These are phyloP conservation scores for Eucalyptus rudis DNA, from an alignment of 345 rosid genomes.

Conservation along the genomic window DNA sequence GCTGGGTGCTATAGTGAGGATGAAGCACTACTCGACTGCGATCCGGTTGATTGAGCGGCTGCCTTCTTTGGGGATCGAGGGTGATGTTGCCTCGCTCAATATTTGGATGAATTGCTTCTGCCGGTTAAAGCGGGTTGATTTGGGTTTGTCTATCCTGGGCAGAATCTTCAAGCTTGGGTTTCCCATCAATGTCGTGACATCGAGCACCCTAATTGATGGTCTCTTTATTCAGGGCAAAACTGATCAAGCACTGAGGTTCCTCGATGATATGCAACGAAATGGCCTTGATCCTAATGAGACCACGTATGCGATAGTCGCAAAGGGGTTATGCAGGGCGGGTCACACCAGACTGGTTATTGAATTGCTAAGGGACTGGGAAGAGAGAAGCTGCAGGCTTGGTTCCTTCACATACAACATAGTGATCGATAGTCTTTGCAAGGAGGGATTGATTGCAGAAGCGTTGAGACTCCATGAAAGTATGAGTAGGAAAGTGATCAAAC, in stretches of 20 bases:
- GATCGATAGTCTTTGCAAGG: not conserved
- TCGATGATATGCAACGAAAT: accelerated
- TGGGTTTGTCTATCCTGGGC: not conserved
- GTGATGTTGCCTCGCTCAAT: not conserved
- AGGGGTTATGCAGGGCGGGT: not conserved
- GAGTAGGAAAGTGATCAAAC: not conserved
- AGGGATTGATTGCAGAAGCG: not conserved
- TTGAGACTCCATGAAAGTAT: not conserved
- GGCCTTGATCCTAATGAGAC: not conserved
- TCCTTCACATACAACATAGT: not conserved
- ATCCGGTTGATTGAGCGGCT: not conserved
- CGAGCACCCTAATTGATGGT: not conserved
- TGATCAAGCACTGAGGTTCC: not conserved
- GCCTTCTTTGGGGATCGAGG: not conserved
- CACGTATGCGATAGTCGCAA: not conserved
- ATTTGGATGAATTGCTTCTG: not conserved
- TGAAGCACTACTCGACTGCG: not conserved
- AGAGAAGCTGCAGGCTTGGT: not conserved
- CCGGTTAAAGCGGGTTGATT: not conserved
- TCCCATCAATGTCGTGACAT: not conserved
- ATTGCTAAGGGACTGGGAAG: not conserved
- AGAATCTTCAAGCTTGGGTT: not conserved
- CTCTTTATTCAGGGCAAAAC: not conserved
- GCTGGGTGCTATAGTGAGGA: not conserved
- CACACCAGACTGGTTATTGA: not conserved